A percentile compares a stretch with the other conserved stretches of the same genome.
These are phyloP conservation scores for Penicillium flavigenum DNA, from an alignment of 495 filamentous ascomycete species.

Conservation along the genomic window DNA sequence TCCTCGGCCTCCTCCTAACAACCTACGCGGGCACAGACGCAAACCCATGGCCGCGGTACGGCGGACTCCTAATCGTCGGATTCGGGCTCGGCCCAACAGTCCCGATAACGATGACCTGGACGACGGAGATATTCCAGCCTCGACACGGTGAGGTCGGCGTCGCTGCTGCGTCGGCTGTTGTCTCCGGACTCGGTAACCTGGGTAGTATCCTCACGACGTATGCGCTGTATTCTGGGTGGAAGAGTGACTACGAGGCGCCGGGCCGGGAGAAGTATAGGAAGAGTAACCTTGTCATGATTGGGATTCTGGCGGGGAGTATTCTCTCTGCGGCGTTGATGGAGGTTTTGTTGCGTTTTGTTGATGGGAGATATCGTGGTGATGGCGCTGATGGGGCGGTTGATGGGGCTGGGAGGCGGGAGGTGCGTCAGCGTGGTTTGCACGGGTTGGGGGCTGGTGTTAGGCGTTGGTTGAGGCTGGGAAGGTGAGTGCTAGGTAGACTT, in stretches of 20 bases:
- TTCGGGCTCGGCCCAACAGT: slow-evolving; percentile 92
- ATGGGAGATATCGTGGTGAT: slow-evolving; percentile 50
- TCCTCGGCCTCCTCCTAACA: slow-evolving; percentile 73
- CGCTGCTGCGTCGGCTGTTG: slow-evolving; percentile 81
- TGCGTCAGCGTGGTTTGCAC: slow-evolving; percentile 64
- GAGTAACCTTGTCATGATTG: slow-evolving; percentile 86
- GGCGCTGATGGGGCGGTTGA: slow-evolving; percentile 57
- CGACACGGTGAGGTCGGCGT: slow-evolving; percentile 90
- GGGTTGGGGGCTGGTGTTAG: slow-evolving; percentile 44
- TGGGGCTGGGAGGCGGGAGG: slow-evolving; percentile 68
- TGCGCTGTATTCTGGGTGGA: slow-evolving; percentile 84
- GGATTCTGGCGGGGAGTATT: slow-evolving; percentile 77
- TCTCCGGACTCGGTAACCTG: slow-evolving; percentile 82
- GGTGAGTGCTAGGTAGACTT: neutral
- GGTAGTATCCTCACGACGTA: slow-evolving; percentile 86
- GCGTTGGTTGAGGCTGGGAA: slow-evolving; percentile 15
- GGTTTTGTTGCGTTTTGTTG: slow-evolving; percentile 60
- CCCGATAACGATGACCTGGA: slow-evolving; percentile 91
- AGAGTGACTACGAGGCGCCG: slow-evolving; percentile 59
- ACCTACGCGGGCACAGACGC: slow-evolving; percentile 66
- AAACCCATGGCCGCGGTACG: slow-evolving; percentile 82
- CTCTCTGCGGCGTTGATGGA: slow-evolving; percentile 66
- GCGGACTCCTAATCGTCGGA: slow-evolving; percentile 83
- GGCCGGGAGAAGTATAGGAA: slow-evolving; percentile 73
- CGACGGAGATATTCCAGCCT: slow-evolving; percentile 83